These are phyloP conservation scores for Diaporthe citriasiana DNA, from an alignment of 2,329 filamentous ascomycete genomes.

Conservation along the genomic window DNA sequence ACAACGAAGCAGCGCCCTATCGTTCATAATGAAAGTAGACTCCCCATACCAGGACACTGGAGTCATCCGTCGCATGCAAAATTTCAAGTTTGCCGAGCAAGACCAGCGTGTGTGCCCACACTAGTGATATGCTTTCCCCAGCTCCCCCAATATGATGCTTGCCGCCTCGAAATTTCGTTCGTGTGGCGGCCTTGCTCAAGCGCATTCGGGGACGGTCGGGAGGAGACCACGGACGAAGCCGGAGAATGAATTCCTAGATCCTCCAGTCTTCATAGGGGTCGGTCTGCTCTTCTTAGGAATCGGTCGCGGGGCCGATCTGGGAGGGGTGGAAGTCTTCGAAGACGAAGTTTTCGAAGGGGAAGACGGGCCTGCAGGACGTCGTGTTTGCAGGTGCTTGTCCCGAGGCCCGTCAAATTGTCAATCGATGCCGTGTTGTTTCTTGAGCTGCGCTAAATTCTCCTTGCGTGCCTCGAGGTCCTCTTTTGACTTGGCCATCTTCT, in stretches of 20 bases:
- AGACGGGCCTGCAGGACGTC: conserved; percentile 74
- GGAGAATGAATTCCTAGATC: conserved; percentile 53
- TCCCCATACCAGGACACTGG: conserved; percentile 30
- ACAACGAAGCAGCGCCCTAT: conserved; percentile 37
- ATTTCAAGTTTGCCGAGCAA: conserved; percentile 22
- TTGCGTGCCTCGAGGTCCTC: conserved; percentile 94
- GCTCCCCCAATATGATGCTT: conserved; percentile 16
- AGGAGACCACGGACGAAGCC: conserved; percentile 55
- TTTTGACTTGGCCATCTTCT: conserved; percentile 84
- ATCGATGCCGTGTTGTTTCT: conserved; percentile 98
- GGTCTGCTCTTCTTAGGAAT: conserved; percentile 42
- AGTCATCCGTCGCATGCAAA: conserved; percentile 37
- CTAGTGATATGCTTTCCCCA: conserved; percentile 11
- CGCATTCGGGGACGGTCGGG: conserved; percentile 54
- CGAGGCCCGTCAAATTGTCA: conserved; percentile 85
- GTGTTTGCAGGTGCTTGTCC: conserved; percentile 63
- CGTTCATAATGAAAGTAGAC: conserved; percentile 38
- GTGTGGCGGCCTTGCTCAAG: conserved; percentile 43
- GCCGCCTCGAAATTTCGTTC: conserved; percentile 41
- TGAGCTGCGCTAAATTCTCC: conserved; percentile 98
- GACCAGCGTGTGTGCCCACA: conserved; percentile 32
- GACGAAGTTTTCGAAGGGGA: conserved; percentile 59
- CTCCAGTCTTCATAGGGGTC: conserved; percentile 51
- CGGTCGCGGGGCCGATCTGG: conserved; percentile 43
- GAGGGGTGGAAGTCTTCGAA: conserved; percentile 49